Base-by-base conservation (phyloP, 164 flowering plant genomes). In the Vitis amurensis region DNA sequence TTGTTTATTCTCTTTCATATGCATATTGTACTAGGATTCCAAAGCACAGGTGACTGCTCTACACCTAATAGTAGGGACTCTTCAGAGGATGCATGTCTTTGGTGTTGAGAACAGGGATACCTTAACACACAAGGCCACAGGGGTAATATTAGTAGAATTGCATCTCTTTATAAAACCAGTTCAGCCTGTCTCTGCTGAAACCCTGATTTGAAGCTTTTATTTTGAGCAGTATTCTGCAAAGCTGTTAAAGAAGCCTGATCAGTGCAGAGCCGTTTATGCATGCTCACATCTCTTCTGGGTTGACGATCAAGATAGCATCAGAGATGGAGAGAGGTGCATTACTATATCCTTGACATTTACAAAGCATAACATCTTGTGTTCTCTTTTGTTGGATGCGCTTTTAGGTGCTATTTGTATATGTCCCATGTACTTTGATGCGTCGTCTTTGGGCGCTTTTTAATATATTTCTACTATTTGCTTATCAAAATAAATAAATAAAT, bases 201-300 rank as follows among this genome's bases (percentile, higher is more conserved):
- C 27, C 17, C 60, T 71, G 15, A 64, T 57, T 11, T 10, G 5
- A 12, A 49, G 2, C 14, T 55, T 70, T 72, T 61, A 23, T 57
- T 19, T 70, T 67, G 71, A 16, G 68, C 90, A 96, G 99, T 96
- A 96, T 72, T 93, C 99, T 9, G 99, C 99, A 55, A 96, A 96
- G 86, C 99, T 93, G 55, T 77, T 96, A 68, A 96, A 96, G 89
- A 96, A 93, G 79, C 94, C 98, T 56, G 99, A 96, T 81, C 98
- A 96, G 76, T 93, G 98, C 80, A 86, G 90, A 86, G 98, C 98
- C 58, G 98, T 91, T 68, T 93, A 91, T 78, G 97, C 95, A 13
- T 96, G 99, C 69, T 88, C 99, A 27, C 99, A 96, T 88, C 95
- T 96, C 61, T 96, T 96, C 74, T 96, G 99, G 99, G 89, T 87